Evolutionary conservation across 2,329 filamentous ascomycete species (phyloP).

Genomic region (Dactylellina drechsleri): DNA sequence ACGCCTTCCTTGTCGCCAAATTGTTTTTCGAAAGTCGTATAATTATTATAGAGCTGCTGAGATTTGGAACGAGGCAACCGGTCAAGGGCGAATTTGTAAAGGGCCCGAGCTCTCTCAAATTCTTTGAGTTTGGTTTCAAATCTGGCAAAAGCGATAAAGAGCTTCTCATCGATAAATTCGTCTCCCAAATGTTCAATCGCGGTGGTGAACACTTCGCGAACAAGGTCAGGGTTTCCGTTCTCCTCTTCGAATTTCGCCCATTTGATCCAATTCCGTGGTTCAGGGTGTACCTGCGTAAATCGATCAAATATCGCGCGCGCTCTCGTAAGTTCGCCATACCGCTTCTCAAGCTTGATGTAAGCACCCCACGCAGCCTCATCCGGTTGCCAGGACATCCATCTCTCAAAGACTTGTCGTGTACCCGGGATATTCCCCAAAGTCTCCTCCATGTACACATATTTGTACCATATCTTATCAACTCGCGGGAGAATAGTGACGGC

Average conservation of each 20-base stretch:
- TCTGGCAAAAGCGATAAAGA: constrained; percentile 94
- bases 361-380: constrained; percentile 95
- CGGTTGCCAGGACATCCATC: constrained; percentile 98
- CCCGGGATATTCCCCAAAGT: constrained; percentile 94
- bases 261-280: constrained; percentile 97
- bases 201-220: constrained; percentile 88
- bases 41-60: constrained; percentile 85
- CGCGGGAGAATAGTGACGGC: constrained; percentile 91
- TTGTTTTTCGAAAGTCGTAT: constrained; percentile 98
- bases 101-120: constrained; percentile 89
- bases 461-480: constrained; percentile 98
- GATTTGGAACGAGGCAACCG: constrained; percentile 88
- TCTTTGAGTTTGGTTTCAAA: constrained; percentile 96
- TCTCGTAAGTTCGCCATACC: constrained; percentile 89
- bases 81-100: constrained; percentile 96
- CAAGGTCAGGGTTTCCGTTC: constrained; percentile 87
- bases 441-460: constrained; percentile 99
- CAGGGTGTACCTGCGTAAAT: constrained; percentile 91
- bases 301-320: constrained; percentile 89
- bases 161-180: constrained; percentile 92
- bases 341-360: constrained; percentile 96
- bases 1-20: constrained; percentile 93
- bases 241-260: constrained; percentile 99
- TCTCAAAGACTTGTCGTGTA: constrained; percentile 91
- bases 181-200: constrained; percentile 91